Base-by-base conservation (phyloP, 495 filamentous ascomycete genomes). In the Daldinia decipiens region DNA sequence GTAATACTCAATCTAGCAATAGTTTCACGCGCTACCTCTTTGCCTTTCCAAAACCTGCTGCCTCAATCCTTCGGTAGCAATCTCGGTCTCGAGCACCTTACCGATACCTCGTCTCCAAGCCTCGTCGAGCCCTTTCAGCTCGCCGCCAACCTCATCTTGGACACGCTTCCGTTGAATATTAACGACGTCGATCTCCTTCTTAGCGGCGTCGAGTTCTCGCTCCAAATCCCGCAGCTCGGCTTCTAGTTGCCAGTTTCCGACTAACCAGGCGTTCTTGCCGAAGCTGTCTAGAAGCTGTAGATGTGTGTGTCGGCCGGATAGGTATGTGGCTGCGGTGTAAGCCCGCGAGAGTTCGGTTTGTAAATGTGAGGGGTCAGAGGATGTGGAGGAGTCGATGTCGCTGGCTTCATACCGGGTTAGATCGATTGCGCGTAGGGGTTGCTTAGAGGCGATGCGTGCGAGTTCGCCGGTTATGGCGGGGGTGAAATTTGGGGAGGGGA, bases 211-310 rank as follows among this genome's bases (percentile, higher is more conserved):
- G 70, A 99, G 81, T 68, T 97, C 93, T 67, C 83, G 85, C 84
- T 98, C 95, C n/a, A 96, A 68, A 3, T 74, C 79, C 15, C 85
- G 83, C 56, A 98, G 81, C 29, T 93, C 85, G 45, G 86, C 87
- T 78, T 97, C 94, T 27, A 93, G 69, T 62, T 93, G 87, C 65
- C 86, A 85, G 79, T 98, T 98, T 6, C 88, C 89, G 11, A 97
- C 84, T 60, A 98, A 81, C 94, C 95, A 98, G 12, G 92, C 91
- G 80, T 96, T 97, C 82, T 92, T 93, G 74, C 94, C 94, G 80
- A 88, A 88, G 65, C 84, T 84, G 71, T 94, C 92, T 9, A 98
- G 87, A 9, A 95, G 84, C 4, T 85, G 81, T 21, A 97, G 86
- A 75, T 96, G 91, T 29, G 87, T 82, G 27, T 87, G 83, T 4